Percentiles rank a stretch among this genome's conserved stretches.
phyloP scores from a whole-genome alignment of 148 eudicot species.

The Pharnaceum exiguum region DNA sequence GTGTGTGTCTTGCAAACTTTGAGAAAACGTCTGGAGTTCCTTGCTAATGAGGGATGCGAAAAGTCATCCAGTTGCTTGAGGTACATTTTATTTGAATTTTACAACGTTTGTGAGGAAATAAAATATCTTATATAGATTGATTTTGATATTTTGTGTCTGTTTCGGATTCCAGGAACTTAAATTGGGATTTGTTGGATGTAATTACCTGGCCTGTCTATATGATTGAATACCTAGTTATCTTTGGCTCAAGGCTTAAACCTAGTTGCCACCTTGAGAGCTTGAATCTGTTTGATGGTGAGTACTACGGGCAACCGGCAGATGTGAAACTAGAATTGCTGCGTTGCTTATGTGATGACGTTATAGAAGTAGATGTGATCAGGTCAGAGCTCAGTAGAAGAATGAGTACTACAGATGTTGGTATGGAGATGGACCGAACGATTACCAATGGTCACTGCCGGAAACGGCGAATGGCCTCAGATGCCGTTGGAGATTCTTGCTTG shows the following conservation, averaged over 20 bases:
- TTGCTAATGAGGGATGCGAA: slow-evolving; percentile 53
- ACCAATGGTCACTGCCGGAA: slow-evolving; percentile 33
- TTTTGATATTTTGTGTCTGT: slow-evolving; percentile 16
- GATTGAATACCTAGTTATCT: slow-evolving; percentile 65
- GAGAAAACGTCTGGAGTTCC: slow-evolving; percentile 67
- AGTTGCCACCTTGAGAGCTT: slow-evolving; percentile 43
- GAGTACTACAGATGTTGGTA: slow-evolving; percentile 29
- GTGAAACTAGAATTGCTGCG: slow-evolving; percentile 72
- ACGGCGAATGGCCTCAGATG: slow-evolving; percentile 36
- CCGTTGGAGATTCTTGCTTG: slow-evolving; percentile 34
- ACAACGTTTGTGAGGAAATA: slow-evolving; percentile 1
- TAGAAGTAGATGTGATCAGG: slow-evolving; percentile 64
- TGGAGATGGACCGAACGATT: slow-evolving; percentile 41
- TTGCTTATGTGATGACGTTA: slow-evolving; percentile 83
- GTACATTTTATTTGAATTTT: slow-evolving; percentile 35
- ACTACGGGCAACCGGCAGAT: slow-evolving; percentile 53
- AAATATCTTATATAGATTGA: not conserved
- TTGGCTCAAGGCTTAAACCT: slow-evolving; percentile 49
- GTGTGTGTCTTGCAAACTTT: slow-evolving; percentile 70
- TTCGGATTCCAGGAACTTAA: slow-evolving; percentile 52
- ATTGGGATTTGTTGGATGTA: slow-evolving; percentile 91
- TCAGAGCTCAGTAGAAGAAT: slow-evolving; percentile 71
- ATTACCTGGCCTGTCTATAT: slow-evolving; percentile 90
- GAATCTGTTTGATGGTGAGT: slow-evolving; percentile 59
- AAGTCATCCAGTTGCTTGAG: slow-evolving; percentile 79